A percentile compares a stretch with the other conserved stretches of the same genome.
These are phyloP conservation scores for Beauveria pseudobassiana DNA, from an alignment of 2,329 filamentous ascomycete species.

Conservation along the genomic window DNA sequence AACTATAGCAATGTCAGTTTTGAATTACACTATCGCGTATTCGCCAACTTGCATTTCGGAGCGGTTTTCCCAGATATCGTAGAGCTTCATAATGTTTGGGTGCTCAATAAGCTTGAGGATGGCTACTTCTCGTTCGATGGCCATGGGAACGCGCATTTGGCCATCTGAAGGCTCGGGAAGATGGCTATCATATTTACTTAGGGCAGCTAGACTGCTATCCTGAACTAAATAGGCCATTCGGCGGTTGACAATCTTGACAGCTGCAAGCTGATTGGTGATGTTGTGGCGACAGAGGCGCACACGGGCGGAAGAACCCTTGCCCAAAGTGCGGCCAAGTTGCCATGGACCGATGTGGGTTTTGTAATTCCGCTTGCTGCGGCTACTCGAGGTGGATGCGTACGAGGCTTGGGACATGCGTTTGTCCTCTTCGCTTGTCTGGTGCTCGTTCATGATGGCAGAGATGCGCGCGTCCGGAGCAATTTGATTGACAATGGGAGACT, in stretches of 20 bases:
- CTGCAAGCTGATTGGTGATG: conserved; percentile 70
- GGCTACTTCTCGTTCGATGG: conserved; percentile 89
- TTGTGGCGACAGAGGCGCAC: conserved; percentile 80
- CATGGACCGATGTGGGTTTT: conserved; percentile 87
- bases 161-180: conserved; percentile 49
- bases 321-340: conserved; percentile 83
- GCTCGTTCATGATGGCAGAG: conserved; percentile 20
- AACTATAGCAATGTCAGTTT: conserved; percentile 45
- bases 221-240: conserved; percentile 71
- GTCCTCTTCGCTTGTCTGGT: conserved; percentile 25
- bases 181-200: conserved; percentile 64
- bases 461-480: conserved; percentile 15
- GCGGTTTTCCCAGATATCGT: conserved; percentile 96
- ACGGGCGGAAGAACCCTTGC: conserved; percentile 80
- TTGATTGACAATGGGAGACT: conserved; percentile 7
- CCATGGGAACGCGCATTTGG: conserved; percentile 69
- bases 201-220: conserved; percentile 75
- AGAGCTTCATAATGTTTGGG: conserved; percentile 86
- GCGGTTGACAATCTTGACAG: conserved; percentile 93
- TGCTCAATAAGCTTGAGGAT: conserved; percentile 97
- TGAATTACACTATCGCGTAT: not conserved
- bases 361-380: conserved; percentile 34
- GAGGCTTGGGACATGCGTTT: conserved; percentile 34
- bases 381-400: conserved; percentile 33
- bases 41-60: conserved; percentile 69